phyloP scores from a whole-genome alignment of 139 green algal genomes.

The Picochlorum costavermella region DNA sequence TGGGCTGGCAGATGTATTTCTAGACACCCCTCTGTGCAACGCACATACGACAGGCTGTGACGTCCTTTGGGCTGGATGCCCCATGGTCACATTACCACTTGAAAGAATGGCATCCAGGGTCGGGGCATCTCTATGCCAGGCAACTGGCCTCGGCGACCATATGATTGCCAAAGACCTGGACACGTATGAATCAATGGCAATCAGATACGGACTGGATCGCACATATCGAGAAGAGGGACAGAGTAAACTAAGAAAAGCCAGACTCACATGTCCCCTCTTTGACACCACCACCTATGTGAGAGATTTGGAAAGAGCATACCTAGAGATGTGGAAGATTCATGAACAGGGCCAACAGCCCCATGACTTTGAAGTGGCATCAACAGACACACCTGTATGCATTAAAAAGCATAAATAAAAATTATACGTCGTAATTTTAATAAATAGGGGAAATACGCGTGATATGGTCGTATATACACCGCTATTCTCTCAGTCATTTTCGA shows the following conservation, averaged over 20 bases:
- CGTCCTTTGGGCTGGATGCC: constrained; percentile 80
- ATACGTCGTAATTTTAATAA: too few relatives aligned
- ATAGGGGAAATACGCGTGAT: too few relatives aligned
- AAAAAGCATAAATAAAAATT: background rate
- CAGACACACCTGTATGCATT: background rate
- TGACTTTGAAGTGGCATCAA: constrained; percentile 45
- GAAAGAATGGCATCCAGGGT: constrained; percentile 81
- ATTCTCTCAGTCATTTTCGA: too few relatives aligned
- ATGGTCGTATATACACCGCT: too few relatives aligned
- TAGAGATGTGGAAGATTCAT: constrained; percentile 80
- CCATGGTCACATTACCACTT: constrained; percentile 80
- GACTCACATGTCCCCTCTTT: constrained; percentile 71
- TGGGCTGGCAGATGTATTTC: constrained; percentile 80
- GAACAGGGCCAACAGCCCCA: constrained; percentile 41
- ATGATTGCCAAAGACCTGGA: constrained; percentile 59
- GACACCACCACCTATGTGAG: constrained; percentile 70
- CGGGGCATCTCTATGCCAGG: constrained; percentile 62
- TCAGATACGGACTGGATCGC: constrained; percentile 57
- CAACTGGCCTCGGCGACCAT: constrained; percentile 58
- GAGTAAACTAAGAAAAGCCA: constrained; percentile 35
- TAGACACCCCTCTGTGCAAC: constrained; percentile 88
- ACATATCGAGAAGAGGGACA: constrained; percentile 40
- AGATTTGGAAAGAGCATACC: constrained; percentile 62
- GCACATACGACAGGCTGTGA: constrained; percentile 90
- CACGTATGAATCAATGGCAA: constrained; percentile 65